Base-by-base conservation (phyloP, 2,329 filamentous ascomycete genomes). In the Shiraia bambusicola region DNA sequence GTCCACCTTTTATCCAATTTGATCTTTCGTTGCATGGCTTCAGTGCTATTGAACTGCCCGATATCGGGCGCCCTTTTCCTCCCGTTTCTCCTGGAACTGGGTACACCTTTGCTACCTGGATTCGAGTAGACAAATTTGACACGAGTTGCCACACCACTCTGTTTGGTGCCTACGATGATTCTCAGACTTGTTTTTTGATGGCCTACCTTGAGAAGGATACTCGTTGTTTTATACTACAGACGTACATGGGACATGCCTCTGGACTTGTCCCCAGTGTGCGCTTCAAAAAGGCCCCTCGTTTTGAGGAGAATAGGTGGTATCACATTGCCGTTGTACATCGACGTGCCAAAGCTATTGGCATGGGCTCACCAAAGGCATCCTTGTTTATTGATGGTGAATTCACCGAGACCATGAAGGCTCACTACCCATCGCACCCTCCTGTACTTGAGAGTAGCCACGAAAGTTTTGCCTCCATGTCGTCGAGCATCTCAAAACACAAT, bases 311-410 rank as follows among this genome's bases (percentile, higher is more conserved):
- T 40, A 78, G 75, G 56, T 98, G 93, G 93, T 98, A 98, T 67
- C 93, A 98, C 67, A 81, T 98, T 57, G 88, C 86, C 30, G 73
- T 98, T 47, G 88, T 93, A 16, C 93, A 98, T 69, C 83, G 86
- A 35, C 81, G 85, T 66, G 82, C 87, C 1, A 89, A 85, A 66
- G 55, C 46, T 7, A 63, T 67, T 25, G 81, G 87, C 2, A 83
- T 88, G 65, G 79, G 80, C 8, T 80, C 85, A 2, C 88, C 88
- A 58, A 89, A 89, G 58, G 92, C 92, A 13, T 87, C 87, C 10
- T 78, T 98, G 10, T 97, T 92, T 62, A 83, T 98, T 49, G 82
- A 98, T 66, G 93, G 93, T 37, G 88, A 96, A 63, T 95, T 96
- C 69, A 84, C 87, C 17, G 93, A 98, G 69, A 89, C 96, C 62